These are phyloP conservation scores for Picea glauca DNA, from an alignment of 75 land plant genomes.

Conservation along the genomic window DNA sequence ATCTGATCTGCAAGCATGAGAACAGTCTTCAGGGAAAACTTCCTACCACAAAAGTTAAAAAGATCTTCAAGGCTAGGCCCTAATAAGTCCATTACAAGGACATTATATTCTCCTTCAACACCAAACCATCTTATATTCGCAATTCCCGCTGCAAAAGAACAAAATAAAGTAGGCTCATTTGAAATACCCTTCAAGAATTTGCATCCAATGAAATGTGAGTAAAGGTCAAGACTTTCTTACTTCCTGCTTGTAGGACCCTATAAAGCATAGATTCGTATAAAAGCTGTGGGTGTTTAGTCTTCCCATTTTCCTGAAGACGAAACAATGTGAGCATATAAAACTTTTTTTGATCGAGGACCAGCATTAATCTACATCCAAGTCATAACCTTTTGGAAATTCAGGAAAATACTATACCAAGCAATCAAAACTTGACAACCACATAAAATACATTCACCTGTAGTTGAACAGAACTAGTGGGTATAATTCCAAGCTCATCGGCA, in stretches of 20 bases:
- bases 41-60: slow-evolving; percentile 71
- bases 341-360: background rate
- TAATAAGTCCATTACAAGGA: slow-evolving; percentile 63
- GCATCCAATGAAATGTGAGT: background rate
- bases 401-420: background rate
- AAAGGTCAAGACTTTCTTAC: slow-evolving; percentile 17
- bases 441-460: background rate
- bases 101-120: slow-evolving; percentile 74
- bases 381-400: background rate
- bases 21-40: slow-evolving; percentile 72
- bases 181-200: too few species aligned
- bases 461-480: background rate
- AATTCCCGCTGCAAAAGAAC: slow-evolving; percentile 55
- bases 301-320: slow-evolving; percentile 34
- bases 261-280: slow-evolving; percentile 47
- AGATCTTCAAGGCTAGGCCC: slow-evolving; percentile 84
- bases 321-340: background rate
- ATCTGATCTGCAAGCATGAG: slow-evolving; percentile 85
- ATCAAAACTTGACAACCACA: background rate
- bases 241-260: slow-evolving; percentile 46
- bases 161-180: background rate
- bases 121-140: slow-evolving; percentile 78
- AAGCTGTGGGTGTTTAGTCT: slow-evolving; percentile 56
- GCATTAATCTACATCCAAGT: background rate
- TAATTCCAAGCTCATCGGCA: background rate